These are phyloP conservation scores for Chlorella sp. DNA, from an alignment of 139 green algal genomes.

Conservation along the genomic window DNA sequence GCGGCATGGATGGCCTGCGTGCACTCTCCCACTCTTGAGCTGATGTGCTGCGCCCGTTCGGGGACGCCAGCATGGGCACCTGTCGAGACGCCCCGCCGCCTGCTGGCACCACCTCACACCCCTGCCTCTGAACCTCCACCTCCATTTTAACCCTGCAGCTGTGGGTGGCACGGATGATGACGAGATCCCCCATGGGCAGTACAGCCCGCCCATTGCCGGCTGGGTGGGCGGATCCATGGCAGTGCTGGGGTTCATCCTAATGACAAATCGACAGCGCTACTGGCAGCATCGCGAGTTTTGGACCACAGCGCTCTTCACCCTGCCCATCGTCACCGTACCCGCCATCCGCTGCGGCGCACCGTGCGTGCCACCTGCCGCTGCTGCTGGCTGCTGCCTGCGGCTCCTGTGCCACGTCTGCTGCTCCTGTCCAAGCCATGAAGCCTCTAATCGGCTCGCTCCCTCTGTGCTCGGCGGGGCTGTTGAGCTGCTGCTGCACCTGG, in stretches of 20 bases:
- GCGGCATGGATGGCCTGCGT: too few species aligned
- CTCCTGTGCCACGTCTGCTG: too few species aligned
- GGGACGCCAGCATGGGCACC: too few species aligned
- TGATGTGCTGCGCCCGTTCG: too few species aligned
- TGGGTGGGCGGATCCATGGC: constrained; percentile 3
- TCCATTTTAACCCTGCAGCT: background rate
- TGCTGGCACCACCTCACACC: background rate
- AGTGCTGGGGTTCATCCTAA: background rate
- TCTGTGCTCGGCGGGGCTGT: too few species aligned
- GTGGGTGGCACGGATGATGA: background rate
- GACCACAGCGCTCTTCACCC: constrained; percentile 11
- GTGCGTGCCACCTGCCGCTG: background rate
- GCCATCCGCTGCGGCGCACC: background rate
- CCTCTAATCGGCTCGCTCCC: too few species aligned
- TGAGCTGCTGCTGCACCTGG: background rate
- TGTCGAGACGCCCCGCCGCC: too few species aligned
- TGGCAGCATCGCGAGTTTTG: constrained; percentile 7
- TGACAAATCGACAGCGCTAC: constrained; percentile 30
- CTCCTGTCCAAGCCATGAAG: too few species aligned
- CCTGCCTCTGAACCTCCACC: background rate
- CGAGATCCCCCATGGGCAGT: background rate
- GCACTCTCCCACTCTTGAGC: too few species aligned
- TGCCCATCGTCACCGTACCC: constrained; percentile 30
- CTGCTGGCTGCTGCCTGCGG: too few species aligned
- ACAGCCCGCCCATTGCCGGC: background rate